Evolutionary conservation across 2,329 filamentous ascomycete species (phyloP), one percentile per base, ranked within the genome.

Genomic region (Daldinia sp.): DNA sequence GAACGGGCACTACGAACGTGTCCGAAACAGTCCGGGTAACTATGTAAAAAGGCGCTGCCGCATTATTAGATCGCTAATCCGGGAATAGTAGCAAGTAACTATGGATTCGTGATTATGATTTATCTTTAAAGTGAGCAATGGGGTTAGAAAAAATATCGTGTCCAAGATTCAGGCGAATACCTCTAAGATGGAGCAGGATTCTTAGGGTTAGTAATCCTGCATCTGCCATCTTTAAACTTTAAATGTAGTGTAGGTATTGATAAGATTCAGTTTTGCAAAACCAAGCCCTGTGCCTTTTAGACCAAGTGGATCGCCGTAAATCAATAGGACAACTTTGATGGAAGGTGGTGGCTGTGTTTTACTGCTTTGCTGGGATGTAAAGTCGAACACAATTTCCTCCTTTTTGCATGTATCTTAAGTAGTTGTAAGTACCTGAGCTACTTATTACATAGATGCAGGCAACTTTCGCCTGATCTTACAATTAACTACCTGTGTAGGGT

Each of bases 281-380:
- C n/a, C n/a, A n/a, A n/a, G n/a, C 2, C 21, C n/a, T 13, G 4
- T 25, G 11, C 39, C 17, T 13, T 3, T 5, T 43, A 13, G 48
- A n/a, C 59, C 35, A 58, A 58, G 57, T 58, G 51, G 37, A 61
- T 50, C 17, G 32, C 32, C 54, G 53, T 56, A 43, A n/a, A 47
- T 49, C n/a, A 34, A 49, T 37, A 55, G 58, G 47, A 52, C 29
- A 43, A 55, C 11, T n/a, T n/a, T n/a, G n/a, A n/a, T n/a, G n/a
- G n/a, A n/a, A n/a, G 47, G 49, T 13, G 39, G 56, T 63, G 63
- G 63, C 63, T 66, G 63, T 63, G 56, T 39, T 41, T n/a, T n/a
- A n/a, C n/a, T n/a, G n/a, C n/a, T n/a, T n/a, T 30, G 7, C 37
- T 29, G 19, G 53, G 53, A 47, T 55, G 51, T 39, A 55, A n/a